phyloP scores from a whole-genome alignment of 2,329 filamentous ascomycete species.

The Dactylellina cionopaga region DNA sequence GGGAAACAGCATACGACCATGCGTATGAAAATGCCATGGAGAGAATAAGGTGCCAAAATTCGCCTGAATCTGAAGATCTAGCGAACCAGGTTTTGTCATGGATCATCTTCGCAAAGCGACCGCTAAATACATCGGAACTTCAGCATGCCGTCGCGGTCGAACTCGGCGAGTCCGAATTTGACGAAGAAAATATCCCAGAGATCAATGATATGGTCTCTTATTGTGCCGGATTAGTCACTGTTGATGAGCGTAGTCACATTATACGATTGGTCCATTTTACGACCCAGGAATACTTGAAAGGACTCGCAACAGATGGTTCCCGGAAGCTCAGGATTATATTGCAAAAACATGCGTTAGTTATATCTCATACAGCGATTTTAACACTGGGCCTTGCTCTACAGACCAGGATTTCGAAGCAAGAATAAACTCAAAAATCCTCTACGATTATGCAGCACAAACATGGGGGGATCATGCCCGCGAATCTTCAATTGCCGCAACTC shows the following conservation, averaged over 20 bases:
- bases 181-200: constrained; percentile 10
- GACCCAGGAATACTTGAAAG: constrained; percentile 21
- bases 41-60: constrained; percentile 58
- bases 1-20: constrained; percentile 21
- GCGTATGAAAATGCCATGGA: constrained; percentile 21
- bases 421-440: constrained; percentile 1
- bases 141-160: constrained; percentile 21
- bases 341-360: constrained; percentile 10
- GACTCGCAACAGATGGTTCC: neutral
- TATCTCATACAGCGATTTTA: constrained; percentile 7
- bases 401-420: neutral
- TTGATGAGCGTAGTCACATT: neutral
- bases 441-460: constrained; percentile 4
- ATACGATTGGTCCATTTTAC: constrained; percentile 24
- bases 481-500: neutral
- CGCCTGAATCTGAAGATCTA: constrained; percentile 48
- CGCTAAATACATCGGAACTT: constrained; percentile 9
- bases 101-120: constrained; percentile 17
- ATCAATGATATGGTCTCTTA: constrained; percentile 1
- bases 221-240: constrained; percentile 6
- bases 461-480: constrained; percentile 9
- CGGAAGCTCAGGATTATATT: neutral
- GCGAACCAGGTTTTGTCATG: constrained; percentile 3
- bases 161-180: neutral
- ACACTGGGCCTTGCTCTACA: neutral